Conservation (phyloP, 1,284 basidiomycete genomes). For the Veloboletus limbatus region DNA sequence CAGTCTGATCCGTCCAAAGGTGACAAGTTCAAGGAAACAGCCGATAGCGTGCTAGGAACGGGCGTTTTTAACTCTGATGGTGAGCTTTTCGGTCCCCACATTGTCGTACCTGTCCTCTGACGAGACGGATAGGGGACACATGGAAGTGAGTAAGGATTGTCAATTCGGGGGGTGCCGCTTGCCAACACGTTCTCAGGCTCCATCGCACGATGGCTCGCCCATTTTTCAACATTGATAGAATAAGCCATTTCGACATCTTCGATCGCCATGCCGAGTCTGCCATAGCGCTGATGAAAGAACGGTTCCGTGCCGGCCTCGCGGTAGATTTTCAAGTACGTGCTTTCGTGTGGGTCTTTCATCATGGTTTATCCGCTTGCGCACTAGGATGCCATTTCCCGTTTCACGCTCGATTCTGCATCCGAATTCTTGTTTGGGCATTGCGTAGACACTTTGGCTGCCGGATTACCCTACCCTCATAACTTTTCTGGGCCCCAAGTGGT, state of each 20-base stretch:
- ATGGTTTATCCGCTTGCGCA: not conserved
- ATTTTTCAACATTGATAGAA: conserved; percentile 41
- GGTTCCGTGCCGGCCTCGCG: conserved; percentile 33
- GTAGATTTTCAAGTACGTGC: conserved; percentile 43
- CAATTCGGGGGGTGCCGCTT: not conserved
- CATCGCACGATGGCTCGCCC: conserved; percentile 47
- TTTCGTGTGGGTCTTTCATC: not conserved
- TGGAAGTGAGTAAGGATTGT: conserved; percentile 37
- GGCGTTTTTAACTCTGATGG: conserved; percentile 51
- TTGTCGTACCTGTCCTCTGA: not conserved
- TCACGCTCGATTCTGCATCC: conserved; percentile 45
- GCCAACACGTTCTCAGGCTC: conserved; percentile 26
- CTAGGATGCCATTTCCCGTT: conserved; percentile 42
- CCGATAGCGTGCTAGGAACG: conserved; percentile 38
- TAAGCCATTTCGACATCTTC: conserved; percentile 48
- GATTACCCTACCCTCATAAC: conserved; percentile 33
- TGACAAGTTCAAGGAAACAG: conserved; percentile 27
- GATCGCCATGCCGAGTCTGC: conserved; percentile 40
- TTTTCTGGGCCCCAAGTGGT: not conserved
- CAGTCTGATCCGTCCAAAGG: conserved; percentile 24
- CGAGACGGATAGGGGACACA: conserved; percentile 31
- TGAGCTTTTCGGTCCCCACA: conserved; percentile 7
- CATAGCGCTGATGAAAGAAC: conserved; percentile 35
- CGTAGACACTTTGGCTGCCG: conserved; percentile 29
- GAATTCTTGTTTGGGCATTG: conserved; percentile 43